A percentile compares a stretch with the other conserved stretches of the same genome.
Evolutionary conservation across 306 rosid species (phyloP).

Genomic region (Styphnolobium japonicum): DNA sequence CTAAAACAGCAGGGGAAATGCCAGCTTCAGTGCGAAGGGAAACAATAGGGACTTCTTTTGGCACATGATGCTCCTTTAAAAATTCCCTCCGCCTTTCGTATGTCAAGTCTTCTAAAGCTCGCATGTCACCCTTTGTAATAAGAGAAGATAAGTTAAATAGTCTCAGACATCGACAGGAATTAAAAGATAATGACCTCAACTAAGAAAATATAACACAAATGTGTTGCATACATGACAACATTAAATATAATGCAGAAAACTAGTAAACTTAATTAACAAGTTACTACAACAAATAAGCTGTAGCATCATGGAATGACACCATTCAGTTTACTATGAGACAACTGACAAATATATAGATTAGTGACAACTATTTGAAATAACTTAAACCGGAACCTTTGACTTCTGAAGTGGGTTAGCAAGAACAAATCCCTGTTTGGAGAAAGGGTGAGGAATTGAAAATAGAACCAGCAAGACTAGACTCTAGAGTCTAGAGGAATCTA

Average conservation of each 20-base stretch:
- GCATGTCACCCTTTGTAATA: conserved; percentile 83
- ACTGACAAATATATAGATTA: background rate
- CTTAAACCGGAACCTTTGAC: background rate
- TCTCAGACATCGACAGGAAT: background rate
- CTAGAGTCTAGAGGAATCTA: background rate
- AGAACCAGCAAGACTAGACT: background rate
- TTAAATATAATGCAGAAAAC: background rate
- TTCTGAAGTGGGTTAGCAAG: background rate
- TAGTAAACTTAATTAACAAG: background rate
- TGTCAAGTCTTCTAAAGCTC: conserved; percentile 92
- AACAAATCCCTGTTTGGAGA: background rate
- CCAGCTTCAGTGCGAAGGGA: conserved; percentile 86
- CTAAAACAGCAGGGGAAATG: conserved; percentile 73
- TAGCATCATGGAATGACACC: background rate
- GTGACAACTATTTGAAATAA: background rate
- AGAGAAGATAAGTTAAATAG: conserved; percentile 19
- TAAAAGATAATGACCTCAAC: background rate
- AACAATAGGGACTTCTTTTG: conserved; percentile 75
- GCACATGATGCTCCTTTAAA: conserved; percentile 66
- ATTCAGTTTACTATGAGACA: background rate
- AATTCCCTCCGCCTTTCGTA: conserved; percentile 84
- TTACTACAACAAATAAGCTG: background rate
- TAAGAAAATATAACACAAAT: background rate
- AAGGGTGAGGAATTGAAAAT: background rate
- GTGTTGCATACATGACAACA: background rate